phyloP scores from a whole-genome alignment of 1,139 yeast genomes.

The Blastobotrys serpentis region DNA sequence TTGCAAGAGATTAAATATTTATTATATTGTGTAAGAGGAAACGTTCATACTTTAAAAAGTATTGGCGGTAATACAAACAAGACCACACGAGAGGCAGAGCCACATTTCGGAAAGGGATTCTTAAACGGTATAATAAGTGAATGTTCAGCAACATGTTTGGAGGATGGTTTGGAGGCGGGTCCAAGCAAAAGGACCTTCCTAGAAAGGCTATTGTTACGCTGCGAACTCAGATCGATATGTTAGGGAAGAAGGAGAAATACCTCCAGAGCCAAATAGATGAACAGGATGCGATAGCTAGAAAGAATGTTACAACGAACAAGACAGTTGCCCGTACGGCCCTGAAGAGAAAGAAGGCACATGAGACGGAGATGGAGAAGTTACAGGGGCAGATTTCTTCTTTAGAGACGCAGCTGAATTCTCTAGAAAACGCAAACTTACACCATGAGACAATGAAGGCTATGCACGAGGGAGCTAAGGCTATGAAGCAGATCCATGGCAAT shows the following conservation, averaged over 20 bases:
- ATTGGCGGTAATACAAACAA: no score
- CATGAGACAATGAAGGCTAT: conserved; percentile 97
- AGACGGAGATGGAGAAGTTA: conserved; percentile 71
- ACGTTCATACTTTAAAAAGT: no score
- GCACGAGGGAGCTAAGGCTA: conserved; percentile 96
- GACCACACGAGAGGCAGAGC: no score
- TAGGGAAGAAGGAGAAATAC: conserved; percentile 79
- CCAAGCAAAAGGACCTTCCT: conserved; percentile 76
- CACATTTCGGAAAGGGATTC: no score
- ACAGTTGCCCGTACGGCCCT: conserved; percentile 81
- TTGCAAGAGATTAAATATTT: no score
- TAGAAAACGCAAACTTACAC: conserved; percentile 93
- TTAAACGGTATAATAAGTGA: neutral
- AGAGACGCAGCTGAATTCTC: conserved; percentile 84
- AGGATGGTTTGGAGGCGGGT: conserved; percentile 60
- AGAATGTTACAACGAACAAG: conserved; percentile 66
- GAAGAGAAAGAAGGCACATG: conserved; percentile 82
- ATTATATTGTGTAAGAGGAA: no score
- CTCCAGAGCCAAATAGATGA: conserved; percentile 80
- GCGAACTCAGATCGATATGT: conserved; percentile 84
- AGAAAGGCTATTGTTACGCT: conserved; percentile 89
- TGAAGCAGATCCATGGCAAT: conserved; percentile 94
- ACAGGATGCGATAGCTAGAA: conserved; percentile 79
- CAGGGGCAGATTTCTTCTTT: conserved; percentile 87
- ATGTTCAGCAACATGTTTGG: conserved; percentile 15